These are phyloP conservation scores for Leersia perrieri DNA, from an alignment of 176 grass and related monocot species.

Conservation along the genomic window DNA sequence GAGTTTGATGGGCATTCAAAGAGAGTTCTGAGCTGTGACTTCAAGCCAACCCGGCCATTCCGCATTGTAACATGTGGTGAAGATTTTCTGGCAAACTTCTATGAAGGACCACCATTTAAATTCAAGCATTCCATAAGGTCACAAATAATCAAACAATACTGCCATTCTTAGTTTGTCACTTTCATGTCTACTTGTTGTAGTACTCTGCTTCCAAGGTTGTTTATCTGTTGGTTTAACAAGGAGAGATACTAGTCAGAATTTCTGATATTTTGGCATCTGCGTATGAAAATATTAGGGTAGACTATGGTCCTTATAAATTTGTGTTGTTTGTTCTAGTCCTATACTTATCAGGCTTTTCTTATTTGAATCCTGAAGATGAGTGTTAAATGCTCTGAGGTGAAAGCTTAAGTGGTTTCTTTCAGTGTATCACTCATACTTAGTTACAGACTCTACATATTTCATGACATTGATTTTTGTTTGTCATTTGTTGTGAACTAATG, in stretches of 20 bases:
- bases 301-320: conserved; percentile 1
- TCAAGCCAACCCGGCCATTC: conserved; percentile 90
- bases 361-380: background rate
- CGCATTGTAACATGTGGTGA: conserved; percentile 92
- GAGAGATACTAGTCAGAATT: background rate
- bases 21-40: conserved; percentile 92
- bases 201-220: conserved; percentile 2
- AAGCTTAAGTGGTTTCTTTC: background rate
- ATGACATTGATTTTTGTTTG: background rate
- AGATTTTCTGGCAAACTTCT: conserved; percentile 95
- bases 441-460: conserved; percentile 20
- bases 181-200: background rate
- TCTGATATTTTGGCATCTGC: background rate
- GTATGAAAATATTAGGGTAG: background rate
- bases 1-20: conserved; percentile 96
- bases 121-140: conserved; percentile 93
- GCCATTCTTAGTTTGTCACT: background rate
- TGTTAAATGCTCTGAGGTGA: background rate
- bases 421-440: background rate
- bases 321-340: background rate
- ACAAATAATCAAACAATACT: background rate
- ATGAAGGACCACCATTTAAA: conserved; percentile 95
- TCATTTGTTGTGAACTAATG: background rate
- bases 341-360: background rate
- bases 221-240: conserved; percentile 4